phyloP scores from a whole-genome alignment of 192 early-diverging fungal genomes.

The Piromyces sp. region DNA sequence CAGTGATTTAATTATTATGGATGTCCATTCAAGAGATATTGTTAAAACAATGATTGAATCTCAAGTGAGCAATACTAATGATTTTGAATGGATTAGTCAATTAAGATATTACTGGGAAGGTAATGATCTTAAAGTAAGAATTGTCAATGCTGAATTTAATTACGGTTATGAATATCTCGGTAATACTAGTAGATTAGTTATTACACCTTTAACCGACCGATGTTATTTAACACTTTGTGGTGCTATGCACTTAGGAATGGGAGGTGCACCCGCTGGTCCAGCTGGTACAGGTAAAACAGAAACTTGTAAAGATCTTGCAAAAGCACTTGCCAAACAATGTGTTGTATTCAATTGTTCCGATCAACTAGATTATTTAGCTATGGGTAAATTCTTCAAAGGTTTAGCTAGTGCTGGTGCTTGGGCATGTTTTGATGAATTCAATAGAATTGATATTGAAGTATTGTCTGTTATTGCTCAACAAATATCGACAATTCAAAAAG shows the following conservation, averaged over 20 bases:
- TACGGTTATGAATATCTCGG: slow-evolving; percentile 42
- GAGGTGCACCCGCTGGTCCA: slow-evolving; percentile 38
- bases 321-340: slow-evolving; percentile 41
- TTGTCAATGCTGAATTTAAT: slow-evolving; percentile 42
- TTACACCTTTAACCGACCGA: slow-evolving; percentile 38
- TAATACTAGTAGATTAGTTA: slow-evolving; percentile 38
- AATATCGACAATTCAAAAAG: slow-evolving; percentile 43
- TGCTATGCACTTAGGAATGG: slow-evolving; percentile 45
- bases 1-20: slow-evolving; percentile 43
- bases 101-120: slow-evolving; percentile 44
- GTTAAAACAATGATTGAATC: slow-evolving; percentile 34
- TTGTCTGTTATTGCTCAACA: slow-evolving; percentile 42
- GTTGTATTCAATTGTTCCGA: slow-evolving; percentile 48
- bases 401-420: slow-evolving; percentile 36
- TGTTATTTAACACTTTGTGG: slow-evolving; percentile 38
- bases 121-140: slow-evolving; percentile 36
- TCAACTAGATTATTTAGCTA: slow-evolving; percentile 40
- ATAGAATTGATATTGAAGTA: slow-evolving; percentile 45
- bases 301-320: slow-evolving; percentile 40
- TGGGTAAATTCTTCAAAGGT: slow-evolving; percentile 48
- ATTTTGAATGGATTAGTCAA: slow-evolving; percentile 48
- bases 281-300: slow-evolving; percentile 45
- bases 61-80: slow-evolving; percentile 26
- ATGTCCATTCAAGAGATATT: slow-evolving; percentile 39
- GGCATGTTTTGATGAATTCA: slow-evolving; percentile 49